These are phyloP conservation scores for Backusella tarrabulga DNA, from an alignment of 192 early-diverging fungal genomes.

Conservation along the genomic window DNA sequence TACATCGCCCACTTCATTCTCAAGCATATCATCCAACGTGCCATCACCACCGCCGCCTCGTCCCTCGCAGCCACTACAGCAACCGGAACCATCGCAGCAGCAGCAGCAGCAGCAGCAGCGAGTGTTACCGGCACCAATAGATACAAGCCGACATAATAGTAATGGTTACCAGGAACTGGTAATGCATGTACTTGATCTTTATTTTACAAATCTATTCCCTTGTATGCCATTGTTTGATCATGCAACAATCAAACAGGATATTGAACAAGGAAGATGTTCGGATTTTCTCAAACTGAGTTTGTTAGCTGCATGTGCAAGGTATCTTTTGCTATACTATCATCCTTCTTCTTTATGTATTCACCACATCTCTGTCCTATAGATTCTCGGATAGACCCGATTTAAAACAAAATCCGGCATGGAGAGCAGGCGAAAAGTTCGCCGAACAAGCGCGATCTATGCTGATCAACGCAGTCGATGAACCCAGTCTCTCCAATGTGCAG, in stretches of 20 bases:
- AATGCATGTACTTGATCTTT: conserved; percentile 46
- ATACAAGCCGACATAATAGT: background rate
- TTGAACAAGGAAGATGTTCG: conserved; percentile 41
- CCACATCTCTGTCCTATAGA: conserved; percentile 4
- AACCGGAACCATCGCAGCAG: background rate
- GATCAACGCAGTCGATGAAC: conserved; percentile 41
- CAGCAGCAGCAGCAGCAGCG: background rate
- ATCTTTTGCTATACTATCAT: background rate
- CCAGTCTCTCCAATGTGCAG: conserved; percentile 48
- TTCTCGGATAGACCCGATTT: conserved; percentile 49
- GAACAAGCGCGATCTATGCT: conserved; percentile 39
- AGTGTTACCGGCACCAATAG: background rate
- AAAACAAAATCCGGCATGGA: conserved; percentile 44
- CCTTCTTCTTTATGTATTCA: background rate
- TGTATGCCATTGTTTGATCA: conserved; percentile 50
- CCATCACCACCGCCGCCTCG: background rate
- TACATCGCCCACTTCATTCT: background rate
- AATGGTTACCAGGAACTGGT: conserved; percentile 32
- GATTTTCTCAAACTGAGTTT: conserved; percentile 45
- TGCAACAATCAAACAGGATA: conserved; percentile 41
- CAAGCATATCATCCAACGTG: background rate
- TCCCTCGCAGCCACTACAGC: background rate
- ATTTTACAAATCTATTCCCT: conserved; percentile 45
- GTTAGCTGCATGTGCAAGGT: conserved; percentile 48
- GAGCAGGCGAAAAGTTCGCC: conserved; percentile 54